Base-by-base conservation (phyloP, 495 filamentous ascomycete genomes). In the Cercophora samala region DNA sequence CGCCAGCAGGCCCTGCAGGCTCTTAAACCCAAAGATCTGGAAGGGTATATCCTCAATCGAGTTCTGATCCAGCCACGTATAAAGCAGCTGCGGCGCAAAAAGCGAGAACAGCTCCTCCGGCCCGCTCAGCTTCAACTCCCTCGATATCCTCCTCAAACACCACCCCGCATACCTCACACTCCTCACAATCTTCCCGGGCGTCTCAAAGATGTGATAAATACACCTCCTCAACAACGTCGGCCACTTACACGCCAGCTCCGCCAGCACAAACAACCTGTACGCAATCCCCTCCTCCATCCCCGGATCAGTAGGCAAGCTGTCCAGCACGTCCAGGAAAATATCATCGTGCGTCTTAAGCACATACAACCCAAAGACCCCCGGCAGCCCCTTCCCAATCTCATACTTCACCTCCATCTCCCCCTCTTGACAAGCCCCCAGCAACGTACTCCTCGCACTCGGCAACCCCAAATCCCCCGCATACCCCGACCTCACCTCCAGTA, bases 171-270 rank as follows among this genome's bases (percentile, higher is more conserved):
- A 90, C 46, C 77, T 78, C 55, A 84, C 76, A 22, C 89, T 89
- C 13, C 77, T 73, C 18, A 85, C 79, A 1, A 94, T 83, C 53
- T 84, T 85, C 5, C 88, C 92, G 1, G 95, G 88, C 0, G 87
- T 92, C 75, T 97, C 95, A 70, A 97, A 95, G 23, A 97, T 92
- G 75, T 93, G 89, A 75, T 97, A 98, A 21, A 96, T 90, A 68
- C 90, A 90, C 67, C 89, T 89, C 61, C 91, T 90, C 58, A 93
- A 80, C 63, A 94, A 83, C 5, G 91, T 96, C 65, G 88, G 87
- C 93, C 91, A 97, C 68, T 77, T 75, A 26, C 91, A 90, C 55
- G 90, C 94, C 52, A 99, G 78, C 67, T 84, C 85, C 4, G 88
- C 83, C 13, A 97, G 81, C 25, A 90, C 86, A 70, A 90, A 87